These are phyloP conservation scores for Mortierella sp. DNA, from an alignment of 371 early-diverging fungal species.

Conservation along the genomic window DNA sequence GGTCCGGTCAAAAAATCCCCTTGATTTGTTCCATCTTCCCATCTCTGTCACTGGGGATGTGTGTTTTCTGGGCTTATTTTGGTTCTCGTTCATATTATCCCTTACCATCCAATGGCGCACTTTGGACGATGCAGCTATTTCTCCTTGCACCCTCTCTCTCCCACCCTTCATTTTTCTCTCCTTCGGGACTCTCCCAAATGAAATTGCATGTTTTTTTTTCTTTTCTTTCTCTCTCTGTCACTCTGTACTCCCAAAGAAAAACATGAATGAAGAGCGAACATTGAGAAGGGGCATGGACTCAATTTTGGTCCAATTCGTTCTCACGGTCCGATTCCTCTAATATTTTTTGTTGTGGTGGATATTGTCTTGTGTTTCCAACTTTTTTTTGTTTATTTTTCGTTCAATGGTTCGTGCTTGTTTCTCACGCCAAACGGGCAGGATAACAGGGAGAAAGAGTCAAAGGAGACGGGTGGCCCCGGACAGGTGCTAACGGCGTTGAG, in stretches of 20 bases:
- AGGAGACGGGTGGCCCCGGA: background rate
- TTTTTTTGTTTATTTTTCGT: constrained; percentile 23
- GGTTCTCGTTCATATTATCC: background rate
- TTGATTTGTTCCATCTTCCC: background rate
- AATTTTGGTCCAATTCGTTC: background rate
- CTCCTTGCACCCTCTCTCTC: constrained; percentile 7
- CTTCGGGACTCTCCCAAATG: background rate
- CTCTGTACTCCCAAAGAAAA: constrained; percentile 5
- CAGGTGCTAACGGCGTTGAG: background rate
- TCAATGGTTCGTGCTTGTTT: constrained; percentile 10
- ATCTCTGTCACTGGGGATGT: background rate
- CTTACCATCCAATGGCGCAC: constrained; percentile 5
- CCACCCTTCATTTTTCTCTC: background rate
- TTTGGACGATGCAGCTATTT: background rate
- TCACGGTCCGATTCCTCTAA: background rate
- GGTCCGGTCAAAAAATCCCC: background rate
- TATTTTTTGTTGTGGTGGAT: constrained; percentile 9
- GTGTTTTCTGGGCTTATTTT: background rate
- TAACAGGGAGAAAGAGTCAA: too few species aligned
- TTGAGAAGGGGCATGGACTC: background rate
- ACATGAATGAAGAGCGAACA: background rate
- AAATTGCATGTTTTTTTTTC: background rate
- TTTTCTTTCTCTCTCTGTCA: background rate
- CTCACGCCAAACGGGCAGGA: background rate
- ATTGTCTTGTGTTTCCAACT: background rate